Evolutionary conservation across 139 green algal genomes (phyloP).

Genomic region (Desmodesmus armatus): DNA sequence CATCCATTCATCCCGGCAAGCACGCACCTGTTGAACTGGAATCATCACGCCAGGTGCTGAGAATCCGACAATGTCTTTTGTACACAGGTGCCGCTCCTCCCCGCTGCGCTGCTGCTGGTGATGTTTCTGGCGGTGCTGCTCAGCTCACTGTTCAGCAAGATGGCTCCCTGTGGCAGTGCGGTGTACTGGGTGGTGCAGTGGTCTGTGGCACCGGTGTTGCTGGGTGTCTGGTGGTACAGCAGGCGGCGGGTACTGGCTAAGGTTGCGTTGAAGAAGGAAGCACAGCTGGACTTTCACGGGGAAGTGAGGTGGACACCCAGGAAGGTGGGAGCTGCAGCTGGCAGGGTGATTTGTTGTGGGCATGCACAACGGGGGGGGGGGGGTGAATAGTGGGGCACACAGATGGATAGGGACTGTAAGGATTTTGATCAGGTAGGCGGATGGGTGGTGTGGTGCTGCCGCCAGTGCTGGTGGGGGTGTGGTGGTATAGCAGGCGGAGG

Average conservation of each 20-base stretch:
- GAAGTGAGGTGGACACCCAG: constrained; percentile 36
- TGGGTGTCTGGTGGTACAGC: constrained; percentile 31
- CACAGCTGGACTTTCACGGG: constrained; percentile 18
- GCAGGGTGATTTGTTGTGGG: too few relatives aligned
- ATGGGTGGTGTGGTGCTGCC: constrained; percentile 55
- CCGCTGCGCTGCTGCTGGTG: not conserved
- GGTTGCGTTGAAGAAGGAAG: constrained; percentile 10
- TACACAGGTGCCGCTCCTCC: constrained; percentile 5
- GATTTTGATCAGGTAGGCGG: too few relatives aligned
- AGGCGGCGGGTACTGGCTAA: constrained; percentile 43
- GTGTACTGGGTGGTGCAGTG: constrained; percentile 60
- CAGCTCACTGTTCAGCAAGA: constrained; percentile 38
- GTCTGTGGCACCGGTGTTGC: constrained; percentile 51
- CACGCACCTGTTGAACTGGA: not conserved
- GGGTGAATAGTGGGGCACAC: too few relatives aligned
- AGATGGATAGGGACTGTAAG: not conserved
- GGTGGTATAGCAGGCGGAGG: constrained; percentile 27
- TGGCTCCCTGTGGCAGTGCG: constrained; percentile 45
- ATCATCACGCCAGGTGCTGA: too few relatives aligned
- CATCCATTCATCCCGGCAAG: too few relatives aligned
- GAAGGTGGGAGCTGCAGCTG: too few relatives aligned
- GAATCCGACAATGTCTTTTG: too few relatives aligned
- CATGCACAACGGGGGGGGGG: too few relatives aligned
- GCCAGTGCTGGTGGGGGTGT: constrained; percentile 49
- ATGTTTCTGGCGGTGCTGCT: constrained; percentile 29